Evolutionary conservation across 179 eudicot species (phyloP).

Genomic region (Vitellaria paradoxa): DNA sequence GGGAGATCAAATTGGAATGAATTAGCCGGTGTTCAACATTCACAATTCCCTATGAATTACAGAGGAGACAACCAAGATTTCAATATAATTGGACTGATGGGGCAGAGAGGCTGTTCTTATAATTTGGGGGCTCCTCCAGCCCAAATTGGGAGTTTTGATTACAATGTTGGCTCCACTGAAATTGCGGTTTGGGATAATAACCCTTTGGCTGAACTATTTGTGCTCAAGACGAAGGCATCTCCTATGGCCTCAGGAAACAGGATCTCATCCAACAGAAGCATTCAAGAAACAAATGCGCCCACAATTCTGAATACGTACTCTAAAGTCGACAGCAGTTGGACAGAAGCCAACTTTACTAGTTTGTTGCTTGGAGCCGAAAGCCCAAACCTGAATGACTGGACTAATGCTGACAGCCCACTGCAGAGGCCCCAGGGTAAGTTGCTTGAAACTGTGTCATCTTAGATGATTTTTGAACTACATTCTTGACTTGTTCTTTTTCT

Average conservation of each 20-base stretch:
- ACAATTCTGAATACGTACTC: conserved; percentile 7
- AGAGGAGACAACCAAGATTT: conserved; percentile 10
- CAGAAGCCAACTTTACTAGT: conserved; percentile 11
- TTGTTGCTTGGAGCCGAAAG: conserved; percentile 17
- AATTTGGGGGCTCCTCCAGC: not conserved
- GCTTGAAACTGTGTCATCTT: not conserved
- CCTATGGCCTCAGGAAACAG: conserved; percentile 12
- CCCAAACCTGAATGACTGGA: conserved; percentile 4
- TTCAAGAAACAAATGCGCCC: conserved; percentile 1
- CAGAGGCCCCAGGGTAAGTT: conserved; percentile 20
- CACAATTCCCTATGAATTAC: conserved; percentile 15
- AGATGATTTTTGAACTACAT: not conserved
- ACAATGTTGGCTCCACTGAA: conserved; percentile 9
- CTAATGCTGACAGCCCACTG: conserved; percentile 5
- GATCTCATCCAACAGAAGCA: not conserved
- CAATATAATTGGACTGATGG: not conserved
- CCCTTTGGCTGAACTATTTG: conserved; percentile 28
- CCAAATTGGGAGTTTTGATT: conserved; percentile 6
- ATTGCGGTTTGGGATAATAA: conserved; percentile 16
- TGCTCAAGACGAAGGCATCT: conserved; percentile 7
- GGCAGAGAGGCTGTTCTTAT: not conserved
- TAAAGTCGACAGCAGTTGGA: conserved; percentile 16
- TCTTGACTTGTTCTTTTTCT: not conserved
- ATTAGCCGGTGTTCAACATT: conserved; percentile 20
- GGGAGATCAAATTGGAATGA: conserved; percentile 29